Percentiles rank a stretch among this genome's conserved stretches.
Conservation (phyloP, 768 basidiomycete species). For the Podaxis sp. region DNA sequence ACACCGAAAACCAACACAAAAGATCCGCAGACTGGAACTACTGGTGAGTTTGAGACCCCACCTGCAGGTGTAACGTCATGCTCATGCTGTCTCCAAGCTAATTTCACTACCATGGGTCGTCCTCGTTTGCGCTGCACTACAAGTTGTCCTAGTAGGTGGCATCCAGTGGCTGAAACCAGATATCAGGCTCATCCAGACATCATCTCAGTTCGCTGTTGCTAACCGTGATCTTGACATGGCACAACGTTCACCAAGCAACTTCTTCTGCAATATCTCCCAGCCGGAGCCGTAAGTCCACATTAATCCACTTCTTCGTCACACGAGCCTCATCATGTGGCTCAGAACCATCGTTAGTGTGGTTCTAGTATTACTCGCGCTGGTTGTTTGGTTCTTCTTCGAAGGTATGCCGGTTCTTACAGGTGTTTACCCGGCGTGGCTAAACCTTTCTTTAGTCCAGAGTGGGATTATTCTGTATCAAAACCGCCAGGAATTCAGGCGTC, state of each 20-base stretch:
- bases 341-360: conserved; percentile 11
- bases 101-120: conserved; percentile 9
- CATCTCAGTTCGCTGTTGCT: conserved; percentile 2
- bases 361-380: conserved; percentile 1
- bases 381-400: conserved; percentile 9
- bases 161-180: background rate
- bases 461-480: conserved; percentile 11
- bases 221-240: background rate
- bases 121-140: conserved; percentile 4
- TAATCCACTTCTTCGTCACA: background rate
- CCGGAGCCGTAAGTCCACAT: conserved; percentile 5
- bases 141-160: conserved; percentile 3
- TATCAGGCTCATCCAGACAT: background rate
- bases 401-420: background rate
- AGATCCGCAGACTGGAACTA: background rate
- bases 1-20: background rate
- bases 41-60: background rate
- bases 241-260: background rate
- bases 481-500: conserved; percentile 3
- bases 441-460: background rate
- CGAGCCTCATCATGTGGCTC: background rate
- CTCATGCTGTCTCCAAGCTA: background rate
- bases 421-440: background rate
- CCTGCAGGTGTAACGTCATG: background rate
- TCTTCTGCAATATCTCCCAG: conserved; percentile 5